Evolutionary conservation across 176 grass and related monocot species (phyloP).

Genomic region (Calamus simplicifolius): DNA sequence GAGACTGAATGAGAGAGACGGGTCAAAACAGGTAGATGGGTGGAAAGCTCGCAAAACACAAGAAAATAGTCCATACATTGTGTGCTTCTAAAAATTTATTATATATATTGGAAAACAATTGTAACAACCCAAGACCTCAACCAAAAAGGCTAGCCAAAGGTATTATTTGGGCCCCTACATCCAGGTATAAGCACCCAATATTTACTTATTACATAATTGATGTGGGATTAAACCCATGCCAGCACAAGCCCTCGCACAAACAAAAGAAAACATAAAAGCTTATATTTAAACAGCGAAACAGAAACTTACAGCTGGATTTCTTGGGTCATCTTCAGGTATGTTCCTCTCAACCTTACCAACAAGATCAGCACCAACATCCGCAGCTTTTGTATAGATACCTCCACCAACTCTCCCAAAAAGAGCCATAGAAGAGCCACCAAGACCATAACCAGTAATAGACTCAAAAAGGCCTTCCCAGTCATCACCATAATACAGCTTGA

Average conservation of each 20-base stretch:
- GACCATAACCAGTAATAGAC: constrained; percentile 88
- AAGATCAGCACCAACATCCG: constrained; percentile 91
- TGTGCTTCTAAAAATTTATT: no score
- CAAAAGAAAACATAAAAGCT: neutral
- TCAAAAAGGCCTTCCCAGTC: constrained; percentile 89
- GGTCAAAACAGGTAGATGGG: no score
- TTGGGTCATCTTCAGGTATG: constrained; percentile 89
- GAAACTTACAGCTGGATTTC: constrained; percentile 84
- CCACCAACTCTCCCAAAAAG: constrained; percentile 81
- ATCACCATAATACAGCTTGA: constrained; percentile 78
- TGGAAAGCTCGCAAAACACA: no score
- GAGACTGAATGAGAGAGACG: no score
- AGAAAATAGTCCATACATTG: no score
- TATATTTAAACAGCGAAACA: neutral
- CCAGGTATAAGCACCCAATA: no score
- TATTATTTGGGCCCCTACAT: no score
- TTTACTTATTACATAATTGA: no score
- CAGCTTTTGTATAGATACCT: constrained; percentile 92
- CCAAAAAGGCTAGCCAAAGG: no score
- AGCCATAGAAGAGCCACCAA: constrained; percentile 93
- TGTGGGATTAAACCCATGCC: no score
- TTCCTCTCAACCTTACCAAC: constrained; percentile 89
- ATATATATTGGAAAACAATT: no score
- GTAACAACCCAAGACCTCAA: no score
- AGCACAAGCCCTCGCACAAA: neutral